phyloP scores from a whole-genome alignment of 371 early-diverging fungal genomes.

The Mortierella sp. region DNA sequence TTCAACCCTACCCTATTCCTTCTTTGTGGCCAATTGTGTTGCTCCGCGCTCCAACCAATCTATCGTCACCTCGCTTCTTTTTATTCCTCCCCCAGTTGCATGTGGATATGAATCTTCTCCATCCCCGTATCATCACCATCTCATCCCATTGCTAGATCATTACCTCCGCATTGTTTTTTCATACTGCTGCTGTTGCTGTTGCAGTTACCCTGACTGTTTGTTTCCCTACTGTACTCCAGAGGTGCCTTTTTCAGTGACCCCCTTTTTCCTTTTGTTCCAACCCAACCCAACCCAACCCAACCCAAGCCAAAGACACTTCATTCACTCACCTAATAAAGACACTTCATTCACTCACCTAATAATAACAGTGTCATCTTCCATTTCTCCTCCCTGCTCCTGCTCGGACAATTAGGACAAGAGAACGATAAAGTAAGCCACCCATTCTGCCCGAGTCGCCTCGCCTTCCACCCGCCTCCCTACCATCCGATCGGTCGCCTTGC shows the following conservation, averaged over 20 bases:
- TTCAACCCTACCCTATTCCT: not conserved
- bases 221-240: no score
- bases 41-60: not conserved
- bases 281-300: not conserved
- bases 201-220: not conserved
- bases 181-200: not conserved
- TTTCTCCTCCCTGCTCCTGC: not conserved
- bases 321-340: conserved; percentile 3
- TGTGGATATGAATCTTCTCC: not conserved
- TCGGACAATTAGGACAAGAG: not conserved
- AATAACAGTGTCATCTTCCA: not conserved
- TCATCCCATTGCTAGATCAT: no score
- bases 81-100: not conserved
- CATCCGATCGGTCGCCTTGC: not conserved
- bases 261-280: not conserved
- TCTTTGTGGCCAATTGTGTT: not conserved
- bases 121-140: no score
- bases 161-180: no score
- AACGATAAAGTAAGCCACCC: not conserved
- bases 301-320: not conserved
- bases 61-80: not conserved
- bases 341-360: conserved; percentile 6
- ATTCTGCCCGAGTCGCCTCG: not conserved
- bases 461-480: not conserved
- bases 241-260: not conserved